Evolutionary conservation across 129 eudicot genomes (phyloP), one percentile per base, ranked within the genome.

Genomic region (Artemisia annua): DNA sequence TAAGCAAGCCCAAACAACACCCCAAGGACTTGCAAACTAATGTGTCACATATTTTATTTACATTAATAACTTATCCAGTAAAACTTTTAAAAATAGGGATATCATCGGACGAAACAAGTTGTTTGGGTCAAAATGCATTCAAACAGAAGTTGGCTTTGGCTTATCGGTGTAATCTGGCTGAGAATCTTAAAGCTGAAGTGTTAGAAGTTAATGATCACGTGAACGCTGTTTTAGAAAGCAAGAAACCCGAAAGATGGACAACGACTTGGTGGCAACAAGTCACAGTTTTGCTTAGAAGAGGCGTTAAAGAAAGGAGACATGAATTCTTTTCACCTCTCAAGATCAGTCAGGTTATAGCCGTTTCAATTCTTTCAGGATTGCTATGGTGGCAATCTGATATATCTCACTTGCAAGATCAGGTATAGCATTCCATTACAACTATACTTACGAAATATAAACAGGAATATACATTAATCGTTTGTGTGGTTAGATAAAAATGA

Each of bases 191-290:
- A 56, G 80, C 66, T 18, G 85, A 85, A 65, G 22, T 83, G 4
- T 48, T 61, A 50, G 69, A 62, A 80, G 11, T 15, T 19, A 73
- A 76, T 52, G 66, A 22, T 66, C 55, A 63, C 0, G 11, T 32
- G 53, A 69, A 58, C 17, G 73, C 52, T 12, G 60, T 19, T 53
- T 24, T 54, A 4, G 78, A 82, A 16, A 79, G 54, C 56, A 83
- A 73, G 61, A 50, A 79, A 51, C 63, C 48, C 54, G 80, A 69
- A 17, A 66, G 83, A 43, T 92, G 98, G 96, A 75, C 80, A 53
- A 87, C 91, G n/a, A 87, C 86, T 19, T 92, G 96, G 98, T 83
- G 77, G 87, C 80, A 85, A 64, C 98, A 92, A 66, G 84, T 87
- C 69, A 60, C 78, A 0, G 75, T 92, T 44, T 75, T 92, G 78